Percentiles rank a stretch among this genome's conserved stretches.
Conservation (phyloP, 2,329 filamentous ascomycete species). For the Penicillium sp. region DNA sequence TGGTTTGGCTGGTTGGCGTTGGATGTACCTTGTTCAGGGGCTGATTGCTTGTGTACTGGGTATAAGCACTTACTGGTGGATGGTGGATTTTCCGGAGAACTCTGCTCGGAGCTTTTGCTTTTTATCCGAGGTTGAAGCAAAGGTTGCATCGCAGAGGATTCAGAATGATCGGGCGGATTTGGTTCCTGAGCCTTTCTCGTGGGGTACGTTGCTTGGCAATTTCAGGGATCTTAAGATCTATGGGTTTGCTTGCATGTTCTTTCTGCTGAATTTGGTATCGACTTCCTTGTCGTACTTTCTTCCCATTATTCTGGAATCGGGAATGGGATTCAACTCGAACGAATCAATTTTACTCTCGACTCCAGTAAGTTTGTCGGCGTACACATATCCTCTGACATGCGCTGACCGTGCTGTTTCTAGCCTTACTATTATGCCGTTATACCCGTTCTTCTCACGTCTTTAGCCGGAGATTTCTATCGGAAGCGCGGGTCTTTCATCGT, state of each 20-base stretch:
- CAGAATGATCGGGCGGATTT: slow-evolving; percentile 63
- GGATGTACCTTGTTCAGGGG: slow-evolving; percentile 70
- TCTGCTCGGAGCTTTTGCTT: slow-evolving; percentile 60
- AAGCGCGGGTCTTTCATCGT: slow-evolving; percentile 63
- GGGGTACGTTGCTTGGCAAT: slow-evolving; percentile 57
- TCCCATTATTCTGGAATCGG: slow-evolving; percentile 58
- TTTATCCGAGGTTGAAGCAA: slow-evolving; percentile 56
- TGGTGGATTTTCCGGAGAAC: slow-evolving; percentile 68
- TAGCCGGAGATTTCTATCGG: slow-evolving; percentile 62
- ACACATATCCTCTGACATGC: neutral
- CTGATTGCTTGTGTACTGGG: slow-evolving; percentile 61
- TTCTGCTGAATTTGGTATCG: slow-evolving; percentile 64
- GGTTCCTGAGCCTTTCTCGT: slow-evolving; percentile 56
- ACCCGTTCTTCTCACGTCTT: slow-evolving; percentile 63
- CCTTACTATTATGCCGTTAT: slow-evolving; percentile 69
- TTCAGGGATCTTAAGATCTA: slow-evolving; percentile 64
- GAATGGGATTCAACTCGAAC: slow-evolving; percentile 56
- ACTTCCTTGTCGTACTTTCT: slow-evolving; percentile 67
- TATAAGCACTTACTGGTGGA: slow-evolving; percentile 67
- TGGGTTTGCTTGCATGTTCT: slow-evolving; percentile 65
- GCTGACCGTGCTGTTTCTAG: slow-evolving; percentile 15
- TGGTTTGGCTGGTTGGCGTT: slow-evolving; percentile 64
- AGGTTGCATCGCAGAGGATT: slow-evolving; percentile 60
- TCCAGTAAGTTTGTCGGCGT: slow-evolving; percentile 40
- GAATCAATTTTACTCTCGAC: slow-evolving; percentile 63